These are phyloP conservation scores for Rhizopogon vulgaris DNA, from an alignment of 768 basidiomycete species.

Conservation along the genomic window DNA sequence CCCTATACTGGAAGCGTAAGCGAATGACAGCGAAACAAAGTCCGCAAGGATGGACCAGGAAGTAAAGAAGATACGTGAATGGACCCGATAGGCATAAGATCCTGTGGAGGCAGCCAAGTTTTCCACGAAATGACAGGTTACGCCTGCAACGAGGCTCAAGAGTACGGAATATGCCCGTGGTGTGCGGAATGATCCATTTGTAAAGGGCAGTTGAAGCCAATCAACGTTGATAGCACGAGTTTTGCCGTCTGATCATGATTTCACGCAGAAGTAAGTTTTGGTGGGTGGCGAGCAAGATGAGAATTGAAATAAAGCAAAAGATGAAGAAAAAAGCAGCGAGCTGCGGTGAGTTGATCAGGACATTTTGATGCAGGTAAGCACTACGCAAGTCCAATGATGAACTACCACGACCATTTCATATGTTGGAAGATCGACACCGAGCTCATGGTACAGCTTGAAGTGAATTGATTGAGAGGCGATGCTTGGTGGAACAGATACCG, in stretches of 20 bases:
- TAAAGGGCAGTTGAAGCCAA: background rate
- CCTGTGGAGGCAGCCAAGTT: background rate
- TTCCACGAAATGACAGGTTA: constrained; percentile 5
- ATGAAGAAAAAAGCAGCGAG: too few species aligned
- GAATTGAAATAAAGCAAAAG: too few species aligned
- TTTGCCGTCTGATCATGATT: background rate
- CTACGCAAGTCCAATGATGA: too few species aligned
- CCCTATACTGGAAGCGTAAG: too few species aligned
- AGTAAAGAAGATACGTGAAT: background rate
- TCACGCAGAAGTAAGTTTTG: too few species aligned
- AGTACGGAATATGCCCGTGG: constrained; percentile 6
- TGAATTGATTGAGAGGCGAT: too few species aligned
- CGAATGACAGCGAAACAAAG: background rate
- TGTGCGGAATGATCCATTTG: constrained; percentile 4
- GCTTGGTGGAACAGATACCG: too few species aligned
- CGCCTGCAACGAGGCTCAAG: constrained; percentile 5
- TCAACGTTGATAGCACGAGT: constrained; percentile 3
- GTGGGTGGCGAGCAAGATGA: background rate
- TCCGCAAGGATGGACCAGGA: background rate
- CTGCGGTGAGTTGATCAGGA: too few species aligned
- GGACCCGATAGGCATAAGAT: constrained; percentile 11
- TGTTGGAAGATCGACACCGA: too few species aligned
- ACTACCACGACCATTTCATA: too few species aligned
- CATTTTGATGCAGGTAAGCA: too few species aligned
- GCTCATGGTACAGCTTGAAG: too few species aligned